Conservation (phyloP, 805 yeast species). For the Jamesozyma rosinii region DNA sequence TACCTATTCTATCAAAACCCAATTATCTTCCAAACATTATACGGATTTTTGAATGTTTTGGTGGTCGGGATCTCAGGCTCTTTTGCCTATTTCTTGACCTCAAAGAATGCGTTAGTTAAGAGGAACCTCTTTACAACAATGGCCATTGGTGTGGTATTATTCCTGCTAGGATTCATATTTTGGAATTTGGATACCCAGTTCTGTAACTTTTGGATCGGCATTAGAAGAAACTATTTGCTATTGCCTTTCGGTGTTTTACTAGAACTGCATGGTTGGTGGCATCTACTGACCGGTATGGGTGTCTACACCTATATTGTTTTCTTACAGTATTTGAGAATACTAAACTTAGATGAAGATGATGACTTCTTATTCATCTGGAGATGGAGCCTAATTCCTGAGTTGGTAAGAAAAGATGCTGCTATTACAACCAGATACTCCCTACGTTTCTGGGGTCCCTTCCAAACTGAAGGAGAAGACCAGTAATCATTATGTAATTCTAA, state of each 20-base stretch:
- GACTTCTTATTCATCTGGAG: slow-evolving; percentile 51
- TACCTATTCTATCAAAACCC: slow-evolving; percentile 74
- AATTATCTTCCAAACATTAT: slow-evolving; percentile 78
- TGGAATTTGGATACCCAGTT: slow-evolving; percentile 88
- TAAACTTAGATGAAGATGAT: slow-evolving; percentile 48
- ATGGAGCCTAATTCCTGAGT: slow-evolving; percentile 50
- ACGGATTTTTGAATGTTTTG: slow-evolving; percentile 66
- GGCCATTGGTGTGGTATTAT: slow-evolving; percentile 49
- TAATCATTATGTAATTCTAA: too few relatives aligned
- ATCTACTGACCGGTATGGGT: slow-evolving; percentile 74
- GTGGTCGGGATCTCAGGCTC: slow-evolving; percentile 54
- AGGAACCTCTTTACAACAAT: slow-evolving; percentile 47
- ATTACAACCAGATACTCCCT: slow-evolving; percentile 22
- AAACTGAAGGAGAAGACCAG: slow-evolving; percentile 1
- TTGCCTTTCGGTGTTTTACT: slow-evolving; percentile 71
- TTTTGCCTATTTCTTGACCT: slow-evolving; percentile 33
- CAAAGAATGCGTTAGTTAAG: slow-evolving; percentile 37
- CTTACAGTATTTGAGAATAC: slow-evolving; percentile 63
- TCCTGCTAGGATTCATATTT: slow-evolving; percentile 64
- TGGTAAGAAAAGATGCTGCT: slow-evolving; percentile 21
- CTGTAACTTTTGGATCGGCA: slow-evolving; percentile 48
- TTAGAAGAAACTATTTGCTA: slow-evolving; percentile 61
- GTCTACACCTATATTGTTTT: slow-evolving; percentile 78
- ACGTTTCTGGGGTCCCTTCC: slow-evolving; percentile 14
- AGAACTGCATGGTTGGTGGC: slow-evolving; percentile 99